Evolutionary conservation across 192 early-diverging fungal species (phyloP).

Genomic region (Entophlyctis luteolus): DNA sequence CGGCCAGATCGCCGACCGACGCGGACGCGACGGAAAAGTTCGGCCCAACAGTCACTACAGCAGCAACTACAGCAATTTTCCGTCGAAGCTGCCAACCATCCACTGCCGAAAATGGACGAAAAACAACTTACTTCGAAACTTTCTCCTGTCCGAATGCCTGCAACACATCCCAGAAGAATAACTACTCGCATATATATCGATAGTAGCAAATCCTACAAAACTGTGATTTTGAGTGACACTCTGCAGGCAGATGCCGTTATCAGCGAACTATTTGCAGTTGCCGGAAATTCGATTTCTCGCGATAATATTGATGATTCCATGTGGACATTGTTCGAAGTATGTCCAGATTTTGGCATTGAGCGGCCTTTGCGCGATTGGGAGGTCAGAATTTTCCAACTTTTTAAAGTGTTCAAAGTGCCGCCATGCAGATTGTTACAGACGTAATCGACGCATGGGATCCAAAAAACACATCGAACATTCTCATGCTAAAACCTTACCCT

Average conservation of each 20-base stretch:
- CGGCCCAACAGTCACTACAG: neutral
- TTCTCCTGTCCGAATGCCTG: neutral
- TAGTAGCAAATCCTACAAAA: slow-evolving; percentile 63
- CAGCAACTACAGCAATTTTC: neutral
- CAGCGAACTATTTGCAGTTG: slow-evolving; percentile 53
- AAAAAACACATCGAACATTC: slow-evolving; percentile 64
- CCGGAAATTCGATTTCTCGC: slow-evolving; percentile 47
- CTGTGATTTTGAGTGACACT: slow-evolving; percentile 68
- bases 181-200: slow-evolving; percentile 89
- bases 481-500: slow-evolving; percentile 71
- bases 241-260: slow-evolving; percentile 72
- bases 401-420: neutral
- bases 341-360: slow-evolving; percentile 81
- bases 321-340: slow-evolving; percentile 91
- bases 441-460: slow-evolving; percentile 81
- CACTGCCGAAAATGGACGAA: neutral
- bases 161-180: slow-evolving; percentile 37
- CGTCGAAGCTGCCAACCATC: neutral
- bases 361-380: slow-evolving; percentile 90
- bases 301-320: slow-evolving; percentile 25
- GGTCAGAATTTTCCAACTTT: neutral
- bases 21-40: neutral
- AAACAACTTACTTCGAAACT: neutral
- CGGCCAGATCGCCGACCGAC: neutral
- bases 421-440: neutral